Evolutionary conservation across 1,284 basidiomycete species (phyloP).

Genomic region (Dichomitus squalens): DNA sequence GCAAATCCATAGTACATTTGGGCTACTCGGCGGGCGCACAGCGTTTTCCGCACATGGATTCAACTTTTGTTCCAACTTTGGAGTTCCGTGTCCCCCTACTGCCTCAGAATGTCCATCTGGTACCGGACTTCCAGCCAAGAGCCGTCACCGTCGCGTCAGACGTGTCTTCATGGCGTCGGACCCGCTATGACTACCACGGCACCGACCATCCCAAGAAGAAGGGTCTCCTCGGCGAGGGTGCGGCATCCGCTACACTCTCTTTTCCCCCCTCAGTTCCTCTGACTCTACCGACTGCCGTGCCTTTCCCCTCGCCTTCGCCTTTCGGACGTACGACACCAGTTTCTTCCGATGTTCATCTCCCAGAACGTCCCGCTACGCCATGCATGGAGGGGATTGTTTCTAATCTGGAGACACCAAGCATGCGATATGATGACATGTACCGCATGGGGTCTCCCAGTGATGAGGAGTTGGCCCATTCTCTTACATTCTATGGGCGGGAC

Average conservation of each 20-base stretch:
- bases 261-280: neutral
- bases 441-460: slow-evolving; percentile 8
- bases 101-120: neutral
- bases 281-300: neutral
- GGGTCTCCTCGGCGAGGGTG: neutral
- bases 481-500: neutral
- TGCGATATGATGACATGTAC: slow-evolving; percentile 17
- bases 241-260: neutral
- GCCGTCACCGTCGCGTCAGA: slow-evolving; percentile 18
- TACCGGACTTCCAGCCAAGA: slow-evolving; percentile 40
- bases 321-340: neutral
- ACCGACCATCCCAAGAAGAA: neutral
- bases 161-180: neutral
- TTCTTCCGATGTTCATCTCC: neutral
- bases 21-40: slow-evolving; percentile 8
- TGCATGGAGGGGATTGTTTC: neutral
- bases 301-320: slow-evolving; percentile 3
- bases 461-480: neutral
- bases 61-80: slow-evolving; percentile 4
- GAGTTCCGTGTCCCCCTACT: slow-evolving; percentile 23
- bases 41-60: neutral
- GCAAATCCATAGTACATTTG: slow-evolving; percentile 3
- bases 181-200: neutral
- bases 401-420: neutral
- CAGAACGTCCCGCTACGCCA: neutral